phyloP scores from a whole-genome alignment of 192 early-diverging fungal species.

The Coemansia javaensis region DNA sequence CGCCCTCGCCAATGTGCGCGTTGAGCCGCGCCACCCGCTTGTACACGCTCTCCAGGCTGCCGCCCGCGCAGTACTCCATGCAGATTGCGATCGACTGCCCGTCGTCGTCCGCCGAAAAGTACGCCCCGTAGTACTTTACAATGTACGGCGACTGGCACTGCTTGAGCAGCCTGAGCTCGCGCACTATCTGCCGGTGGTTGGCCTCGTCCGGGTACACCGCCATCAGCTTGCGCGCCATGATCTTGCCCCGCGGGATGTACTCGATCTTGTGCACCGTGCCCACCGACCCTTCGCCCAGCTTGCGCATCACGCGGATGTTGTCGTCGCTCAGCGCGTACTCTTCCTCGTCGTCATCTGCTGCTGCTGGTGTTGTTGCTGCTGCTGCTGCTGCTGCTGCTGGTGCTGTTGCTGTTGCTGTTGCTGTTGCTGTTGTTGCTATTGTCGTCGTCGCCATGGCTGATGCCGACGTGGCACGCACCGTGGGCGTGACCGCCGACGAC shows the following conservation, averaged over 20 bases:
- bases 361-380: neutral
- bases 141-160: slow-evolving; percentile 89
- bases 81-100: slow-evolving; percentile 81
- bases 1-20: slow-evolving; percentile 80
- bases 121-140: slow-evolving; percentile 93
- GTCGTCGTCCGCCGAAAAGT: slow-evolving; percentile 69
- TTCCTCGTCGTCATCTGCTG: slow-evolving; percentile 18
- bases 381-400: slow-evolving; percentile 10
- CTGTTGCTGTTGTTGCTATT: too few species aligned
- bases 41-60: slow-evolving; percentile 90
- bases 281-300: slow-evolving; percentile 89
- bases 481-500: slow-evolving; percentile 19
- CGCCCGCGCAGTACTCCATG: slow-evolving; percentile 96
- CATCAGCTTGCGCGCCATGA: slow-evolving; percentile 92
- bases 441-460: too few species aligned
- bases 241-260: slow-evolving; percentile 63
- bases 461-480: too few species aligned
- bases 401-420: too few species aligned
- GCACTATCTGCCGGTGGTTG: slow-evolving; percentile 76
- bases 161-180: slow-evolving; percentile 86
- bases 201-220: slow-evolving; percentile 62
- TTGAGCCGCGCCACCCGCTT: slow-evolving; percentile 62
- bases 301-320: slow-evolving; percentile 69
- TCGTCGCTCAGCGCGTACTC: slow-evolving; percentile 49
- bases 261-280: slow-evolving; percentile 87